Percentiles rank a stretch among this genome's conserved stretches.
phyloP scores from a whole-genome alignment of 805 yeast species.

The Brettanomyces custersianus region DNA sequence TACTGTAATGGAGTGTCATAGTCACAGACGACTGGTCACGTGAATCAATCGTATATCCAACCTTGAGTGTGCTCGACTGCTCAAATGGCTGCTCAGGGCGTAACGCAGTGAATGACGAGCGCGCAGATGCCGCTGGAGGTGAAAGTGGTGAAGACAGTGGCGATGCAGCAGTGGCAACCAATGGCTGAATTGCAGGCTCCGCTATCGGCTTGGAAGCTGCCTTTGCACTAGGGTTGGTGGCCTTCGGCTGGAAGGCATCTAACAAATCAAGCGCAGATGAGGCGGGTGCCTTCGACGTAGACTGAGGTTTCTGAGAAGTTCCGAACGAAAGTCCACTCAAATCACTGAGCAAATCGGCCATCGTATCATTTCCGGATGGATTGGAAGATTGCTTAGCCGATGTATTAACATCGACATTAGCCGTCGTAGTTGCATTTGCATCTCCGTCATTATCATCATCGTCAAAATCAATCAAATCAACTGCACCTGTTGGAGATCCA shows the following conservation, averaged over 20 bases:
- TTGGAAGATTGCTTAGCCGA: conserved; percentile 30
- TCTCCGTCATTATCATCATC: conserved; percentile 36
- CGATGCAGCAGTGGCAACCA: too few relatives aligned
- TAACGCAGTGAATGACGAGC: background rate
- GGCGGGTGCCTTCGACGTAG: too few relatives aligned
- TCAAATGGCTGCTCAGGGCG: conserved; percentile 5
- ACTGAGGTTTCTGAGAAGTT: too few relatives aligned
- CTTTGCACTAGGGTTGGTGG: conserved; percentile 5
- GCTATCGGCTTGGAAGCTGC: too few relatives aligned
- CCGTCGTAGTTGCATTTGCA: too few relatives aligned
- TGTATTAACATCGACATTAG: too few relatives aligned
- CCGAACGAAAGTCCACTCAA: conserved; percentile 51
- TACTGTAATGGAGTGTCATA: conserved; percentile 16
- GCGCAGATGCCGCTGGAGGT: conserved; percentile 1
- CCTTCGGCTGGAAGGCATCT: too few relatives aligned
- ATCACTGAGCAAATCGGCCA: conserved; percentile 69
- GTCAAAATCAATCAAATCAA: conserved; percentile 64
- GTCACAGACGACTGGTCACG: conserved; percentile 11
- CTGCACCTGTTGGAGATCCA: conserved; percentile 13
- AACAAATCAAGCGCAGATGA: too few relatives aligned
- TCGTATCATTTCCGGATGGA: too few relatives aligned
- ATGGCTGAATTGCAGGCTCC: too few relatives aligned
- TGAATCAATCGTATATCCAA: conserved; percentile 16
- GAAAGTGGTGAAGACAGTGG: too few relatives aligned
- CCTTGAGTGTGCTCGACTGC: conserved; percentile 14